Evolutionary conservation across 352 stramenopile genomes (phyloP).

Genomic region (Phytopythium oedochilum): DNA sequence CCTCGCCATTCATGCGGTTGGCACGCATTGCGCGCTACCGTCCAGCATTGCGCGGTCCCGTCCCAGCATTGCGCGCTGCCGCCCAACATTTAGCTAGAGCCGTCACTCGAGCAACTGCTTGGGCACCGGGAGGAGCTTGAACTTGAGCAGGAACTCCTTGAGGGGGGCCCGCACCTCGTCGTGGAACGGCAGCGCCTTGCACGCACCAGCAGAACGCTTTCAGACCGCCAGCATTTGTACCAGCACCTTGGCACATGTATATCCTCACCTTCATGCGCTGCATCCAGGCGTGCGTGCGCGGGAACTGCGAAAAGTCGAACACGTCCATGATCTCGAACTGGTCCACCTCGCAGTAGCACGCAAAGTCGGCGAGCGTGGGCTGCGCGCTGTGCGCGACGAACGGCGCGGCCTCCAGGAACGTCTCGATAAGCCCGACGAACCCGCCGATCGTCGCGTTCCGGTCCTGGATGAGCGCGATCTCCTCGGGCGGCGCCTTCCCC

Average conservation of each 20-base stretch:
- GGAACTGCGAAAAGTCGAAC: constrained; percentile 23
- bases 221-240: too few species aligned
- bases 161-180: constrained; percentile 28
- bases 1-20: too few species aligned
- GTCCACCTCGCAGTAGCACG: constrained; percentile 40
- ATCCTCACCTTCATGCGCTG: constrained; percentile 21
- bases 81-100: too few species aligned
- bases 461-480: constrained; percentile 14
- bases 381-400: constrained; percentile 22
- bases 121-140: constrained; percentile 12
- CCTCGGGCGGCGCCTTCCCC: constrained; percentile 16
- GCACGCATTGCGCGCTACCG: too few species aligned
- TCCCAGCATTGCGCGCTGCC: too few species aligned
- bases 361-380: constrained; percentile 32
- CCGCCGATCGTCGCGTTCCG: constrained; percentile 16
- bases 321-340: constrained; percentile 28
- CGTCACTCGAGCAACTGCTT: constrained; percentile 11
- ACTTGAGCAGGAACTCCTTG: constrained; percentile 25
- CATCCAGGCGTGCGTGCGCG: constrained; percentile 22
- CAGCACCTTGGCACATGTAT: too few species aligned
- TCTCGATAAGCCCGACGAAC: constrained; percentile 21
- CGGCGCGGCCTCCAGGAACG: constrained; percentile 16
- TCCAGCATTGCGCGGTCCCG: too few species aligned
- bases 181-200: constrained; percentile 21
- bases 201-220: neutral